Evolutionary conservation across 2,329 filamentous ascomycete species (phyloP).

Genomic region (Microcera coccophila): DNA sequence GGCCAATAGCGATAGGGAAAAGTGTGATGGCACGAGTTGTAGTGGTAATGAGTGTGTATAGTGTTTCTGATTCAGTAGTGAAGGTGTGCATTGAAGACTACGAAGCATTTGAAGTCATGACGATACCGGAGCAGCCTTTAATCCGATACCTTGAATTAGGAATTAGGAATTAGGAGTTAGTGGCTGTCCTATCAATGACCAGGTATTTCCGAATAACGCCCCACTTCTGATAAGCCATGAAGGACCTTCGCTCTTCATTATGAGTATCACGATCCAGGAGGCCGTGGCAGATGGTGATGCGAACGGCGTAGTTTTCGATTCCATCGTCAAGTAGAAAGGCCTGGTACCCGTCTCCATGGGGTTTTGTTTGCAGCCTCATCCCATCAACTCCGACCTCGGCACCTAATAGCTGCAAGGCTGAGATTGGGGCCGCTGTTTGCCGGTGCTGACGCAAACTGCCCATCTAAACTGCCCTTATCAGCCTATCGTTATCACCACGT

Average conservation of each 20-base stretch:
- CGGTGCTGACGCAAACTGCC: conserved; percentile 10
- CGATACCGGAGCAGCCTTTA: no score
- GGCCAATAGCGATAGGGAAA: not conserved
- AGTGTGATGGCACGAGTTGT: not conserved
- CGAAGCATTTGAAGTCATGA: no score
- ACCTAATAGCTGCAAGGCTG: conserved; percentile 5
- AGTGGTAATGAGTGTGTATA: conserved; percentile 7
- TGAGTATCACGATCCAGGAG: no score
- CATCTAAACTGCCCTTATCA: conserved; percentile 15
- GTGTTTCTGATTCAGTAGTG: conserved; percentile 1
- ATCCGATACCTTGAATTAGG: no score
- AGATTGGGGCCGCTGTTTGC: conserved; percentile 14
- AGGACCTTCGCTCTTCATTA: no score
- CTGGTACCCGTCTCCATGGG: no score
- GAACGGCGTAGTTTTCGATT: no score
- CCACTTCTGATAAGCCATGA: conserved; percentile 16
- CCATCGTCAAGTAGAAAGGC: no score
- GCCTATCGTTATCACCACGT: conserved; percentile 33
- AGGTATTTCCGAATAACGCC: conserved; percentile 18
- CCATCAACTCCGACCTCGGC: conserved; percentile 19
- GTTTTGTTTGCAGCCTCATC: no score
- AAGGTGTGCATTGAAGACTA: conserved; percentile 7
- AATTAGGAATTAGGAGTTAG: no score
- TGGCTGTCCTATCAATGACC: no score
- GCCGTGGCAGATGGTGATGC: no score